A percentile compares a stretch with the other conserved stretches of the same genome.
These are phyloP conservation scores for Mycena chlorophos DNA, from an alignment of 768 basidiomycete genomes.

Conservation along the genomic window DNA sequence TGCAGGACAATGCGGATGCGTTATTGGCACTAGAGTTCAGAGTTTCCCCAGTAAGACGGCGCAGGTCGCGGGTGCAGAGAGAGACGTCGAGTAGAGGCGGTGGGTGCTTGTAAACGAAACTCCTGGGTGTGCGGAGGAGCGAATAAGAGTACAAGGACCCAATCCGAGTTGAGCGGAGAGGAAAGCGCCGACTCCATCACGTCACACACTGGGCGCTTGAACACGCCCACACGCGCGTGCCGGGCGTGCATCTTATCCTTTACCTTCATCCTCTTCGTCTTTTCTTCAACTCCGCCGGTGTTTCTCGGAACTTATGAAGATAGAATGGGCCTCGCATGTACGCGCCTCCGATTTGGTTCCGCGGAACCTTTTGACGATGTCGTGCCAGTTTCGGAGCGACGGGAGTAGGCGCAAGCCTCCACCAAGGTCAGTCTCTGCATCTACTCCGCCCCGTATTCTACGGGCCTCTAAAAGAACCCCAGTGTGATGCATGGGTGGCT, in stretches of 20 bases:
- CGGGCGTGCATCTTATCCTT: not conserved
- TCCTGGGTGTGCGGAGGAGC: not conserved
- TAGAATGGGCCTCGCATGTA: slow-evolving; percentile 53
- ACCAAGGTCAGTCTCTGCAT: slow-evolving; percentile 2
- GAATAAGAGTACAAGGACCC: not conserved
- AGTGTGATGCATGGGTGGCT: slow-evolving; percentile 76
- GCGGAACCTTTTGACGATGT: not conserved
- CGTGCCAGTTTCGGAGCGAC: slow-evolving; percentile 17
- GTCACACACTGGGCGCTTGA: not conserved
- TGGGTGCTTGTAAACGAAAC: not conserved
- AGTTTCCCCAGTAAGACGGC: too few relatives aligned
- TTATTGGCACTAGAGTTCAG: not conserved
- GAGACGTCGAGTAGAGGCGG: not conserved
- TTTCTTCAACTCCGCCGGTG: not conserved
- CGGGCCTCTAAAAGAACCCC: slow-evolving; percentile 41
- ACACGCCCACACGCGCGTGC: not conserved
- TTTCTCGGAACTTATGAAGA: slow-evolving; percentile 21
- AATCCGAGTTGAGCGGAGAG: not conserved
- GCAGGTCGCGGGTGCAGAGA: not conserved
- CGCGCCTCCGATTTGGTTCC: slow-evolving; percentile 12
- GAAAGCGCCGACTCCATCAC: not conserved
- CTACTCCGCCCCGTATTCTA: too few relatives aligned
- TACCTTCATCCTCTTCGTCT: not conserved
- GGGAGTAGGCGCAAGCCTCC: slow-evolving; percentile 17
- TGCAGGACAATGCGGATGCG: not conserved